Conservation (phyloP, 352 stramenopile species). For the Lagenidium sp. region DNA sequence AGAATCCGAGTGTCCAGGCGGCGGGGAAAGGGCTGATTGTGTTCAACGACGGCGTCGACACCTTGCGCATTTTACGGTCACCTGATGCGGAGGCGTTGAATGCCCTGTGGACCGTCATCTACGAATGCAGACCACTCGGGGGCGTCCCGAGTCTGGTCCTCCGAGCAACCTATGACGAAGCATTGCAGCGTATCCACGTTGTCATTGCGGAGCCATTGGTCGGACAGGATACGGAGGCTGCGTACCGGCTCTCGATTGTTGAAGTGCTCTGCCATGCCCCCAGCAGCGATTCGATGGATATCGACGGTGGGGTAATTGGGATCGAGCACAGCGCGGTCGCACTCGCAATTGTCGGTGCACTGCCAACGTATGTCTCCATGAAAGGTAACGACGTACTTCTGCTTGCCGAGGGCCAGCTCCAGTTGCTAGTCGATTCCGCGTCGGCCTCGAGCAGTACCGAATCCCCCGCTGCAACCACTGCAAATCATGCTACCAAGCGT, state of each 20-base stretch:
- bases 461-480: neutral
- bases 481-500: slow-evolving; percentile 21
- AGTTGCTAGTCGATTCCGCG: slow-evolving; percentile 32
- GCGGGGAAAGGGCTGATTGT: slow-evolving; percentile 49
- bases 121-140: slow-evolving; percentile 40
- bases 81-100: slow-evolving; percentile 13
- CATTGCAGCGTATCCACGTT: slow-evolving; percentile 24
- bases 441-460: neutral
- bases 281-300: slow-evolving; percentile 10
- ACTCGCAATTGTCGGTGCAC: slow-evolving; percentile 33
- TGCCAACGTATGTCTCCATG: slow-evolving; percentile 51
- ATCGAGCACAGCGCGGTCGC: slow-evolving; percentile 27
- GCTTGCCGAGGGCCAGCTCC: slow-evolving; percentile 44
- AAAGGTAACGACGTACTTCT: slow-evolving; percentile 30
- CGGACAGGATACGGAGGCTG: slow-evolving; percentile 30
- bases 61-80: slow-evolving; percentile 40
- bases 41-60: slow-evolving; percentile 50
- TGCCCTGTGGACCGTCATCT: slow-evolving; percentile 28
- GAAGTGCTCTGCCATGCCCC: slow-evolving; percentile 18
- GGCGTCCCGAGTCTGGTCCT: slow-evolving; percentile 31
- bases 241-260: slow-evolving; percentile 42
- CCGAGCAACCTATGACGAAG: slow-evolving; percentile 32
- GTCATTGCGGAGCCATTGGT: slow-evolving; percentile 37
- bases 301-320: slow-evolving; percentile 28
- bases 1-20: slow-evolving; percentile 59